A percentile compares a stretch with the other conserved stretches of the same genome.
phyloP scores from a whole-genome alignment of 2,329 filamentous ascomycete species.

The Colletotrichum euphorbiae region DNA sequence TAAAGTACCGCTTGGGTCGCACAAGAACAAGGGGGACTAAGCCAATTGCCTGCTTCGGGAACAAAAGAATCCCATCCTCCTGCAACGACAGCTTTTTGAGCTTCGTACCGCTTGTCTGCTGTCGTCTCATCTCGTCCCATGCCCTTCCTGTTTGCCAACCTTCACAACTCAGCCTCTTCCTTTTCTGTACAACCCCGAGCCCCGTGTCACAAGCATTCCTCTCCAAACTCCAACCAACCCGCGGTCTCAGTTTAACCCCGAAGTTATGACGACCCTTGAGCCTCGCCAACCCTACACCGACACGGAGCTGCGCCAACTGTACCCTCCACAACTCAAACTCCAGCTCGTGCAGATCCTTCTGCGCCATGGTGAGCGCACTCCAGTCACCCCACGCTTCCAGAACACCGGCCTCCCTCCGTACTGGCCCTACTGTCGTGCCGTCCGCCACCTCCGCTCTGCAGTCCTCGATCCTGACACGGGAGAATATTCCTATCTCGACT shows the following conservation, averaged over 20 bases:
- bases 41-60: conserved; percentile 4
- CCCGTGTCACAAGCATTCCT: conserved; percentile 32
- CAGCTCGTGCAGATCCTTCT: conserved; percentile 90
- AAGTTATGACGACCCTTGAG: conserved; percentile 79
- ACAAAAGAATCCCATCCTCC: conserved; percentile 13
- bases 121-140: conserved; percentile 20
- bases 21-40: conserved; percentile 17
- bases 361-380: conserved; percentile 84
- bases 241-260: conserved; percentile 8
- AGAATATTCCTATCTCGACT: conserved; percentile 62
- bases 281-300: conserved; percentile 82
- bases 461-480: conserved; percentile 57
- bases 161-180: neutral
- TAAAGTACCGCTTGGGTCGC: neutral
- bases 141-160: conserved; percentile 17
- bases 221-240: conserved; percentile 18
- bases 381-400: conserved; percentile 88
- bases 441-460: conserved; percentile 72
- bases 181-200: neutral
- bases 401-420: conserved; percentile 75
- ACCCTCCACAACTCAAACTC: conserved; percentile 82
- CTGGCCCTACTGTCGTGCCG: conserved; percentile 93
- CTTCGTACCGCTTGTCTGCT: neutral
- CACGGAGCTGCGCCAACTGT: conserved; percentile 83
- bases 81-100: neutral